phyloP scores from a whole-genome alignment of 139 green algal species.

The Axilococcus clingmanii region DNA sequence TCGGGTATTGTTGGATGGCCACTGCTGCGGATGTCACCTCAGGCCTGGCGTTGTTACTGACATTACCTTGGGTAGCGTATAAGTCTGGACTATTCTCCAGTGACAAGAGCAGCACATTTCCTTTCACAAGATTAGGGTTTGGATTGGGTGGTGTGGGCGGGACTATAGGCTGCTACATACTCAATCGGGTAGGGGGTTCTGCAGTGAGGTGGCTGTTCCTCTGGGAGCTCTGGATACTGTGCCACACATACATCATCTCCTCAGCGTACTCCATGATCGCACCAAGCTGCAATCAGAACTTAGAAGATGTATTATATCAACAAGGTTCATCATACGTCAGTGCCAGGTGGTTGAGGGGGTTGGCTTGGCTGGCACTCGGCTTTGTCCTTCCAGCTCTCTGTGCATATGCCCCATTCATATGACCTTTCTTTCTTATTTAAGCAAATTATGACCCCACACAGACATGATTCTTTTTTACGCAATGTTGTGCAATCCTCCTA shows the following conservation, averaged over 20 bases:
- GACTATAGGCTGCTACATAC: constrained; percentile 9
- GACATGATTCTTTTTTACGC: too few relatives aligned
- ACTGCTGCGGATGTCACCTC: constrained; percentile 14
- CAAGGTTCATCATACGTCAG: not conserved
- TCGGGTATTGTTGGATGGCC: not conserved
- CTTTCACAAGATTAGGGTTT: constrained; percentile 19
- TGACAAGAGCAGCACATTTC: constrained; percentile 20
- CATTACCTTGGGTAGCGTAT: constrained; percentile 9
- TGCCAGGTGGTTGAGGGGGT: not conserved
- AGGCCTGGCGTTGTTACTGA: constrained; percentile 12
- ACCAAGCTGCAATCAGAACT: too few relatives aligned
- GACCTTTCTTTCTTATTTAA: too few relatives aligned
- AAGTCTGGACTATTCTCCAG: constrained; percentile 8
- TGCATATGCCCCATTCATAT: too few relatives aligned
- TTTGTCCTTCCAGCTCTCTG: not conserved
- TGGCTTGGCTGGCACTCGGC: not conserved
- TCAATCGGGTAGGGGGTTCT: constrained; percentile 22
- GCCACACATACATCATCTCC: constrained; percentile 5
- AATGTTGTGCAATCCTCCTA: too few relatives aligned
- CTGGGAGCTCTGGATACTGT: constrained; percentile 25
- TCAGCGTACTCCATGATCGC: too few relatives aligned
- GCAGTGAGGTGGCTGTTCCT: constrained; percentile 11
- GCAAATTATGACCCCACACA: too few relatives aligned
- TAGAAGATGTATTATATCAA: too few relatives aligned
- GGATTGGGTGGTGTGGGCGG: constrained; percentile 21